Percentiles rank a stretch among this genome's conserved stretches.
These are phyloP conservation scores for Steccherinum ochraceum DNA, from an alignment of 768 basidiomycete species.

Conservation along the genomic window DNA sequence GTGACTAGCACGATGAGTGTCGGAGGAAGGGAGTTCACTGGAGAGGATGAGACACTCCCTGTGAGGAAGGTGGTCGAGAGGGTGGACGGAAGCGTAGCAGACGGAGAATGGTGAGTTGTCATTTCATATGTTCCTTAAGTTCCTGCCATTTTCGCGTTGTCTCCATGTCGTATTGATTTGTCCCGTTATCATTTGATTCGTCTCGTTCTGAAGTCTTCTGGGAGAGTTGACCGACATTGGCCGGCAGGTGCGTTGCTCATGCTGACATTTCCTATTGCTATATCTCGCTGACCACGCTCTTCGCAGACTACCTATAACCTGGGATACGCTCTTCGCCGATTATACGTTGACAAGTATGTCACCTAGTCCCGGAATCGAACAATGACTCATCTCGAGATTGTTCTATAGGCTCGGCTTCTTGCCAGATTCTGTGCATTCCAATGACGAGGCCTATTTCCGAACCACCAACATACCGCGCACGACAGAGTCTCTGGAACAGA, in stretches of 20 bases:
- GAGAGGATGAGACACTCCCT: constrained; percentile 23
- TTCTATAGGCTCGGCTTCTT: constrained; percentile 55
- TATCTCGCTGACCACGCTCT: no score
- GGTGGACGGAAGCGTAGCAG: constrained; percentile 43
- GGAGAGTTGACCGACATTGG: constrained; percentile 72
- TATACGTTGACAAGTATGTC: constrained; percentile 62
- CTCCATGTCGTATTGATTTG: no score
- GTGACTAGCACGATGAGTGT: constrained; percentile 30
- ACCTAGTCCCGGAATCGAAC: neutral
- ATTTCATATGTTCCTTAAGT: neutral
- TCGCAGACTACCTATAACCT: constrained; percentile 69
- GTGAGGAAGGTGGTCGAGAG: constrained; percentile 49
- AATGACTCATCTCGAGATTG: neutral
- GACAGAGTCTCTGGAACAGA: constrained; percentile 66
- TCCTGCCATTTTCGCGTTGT: neutral
- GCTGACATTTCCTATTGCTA: neutral
- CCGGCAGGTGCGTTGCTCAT: constrained; percentile 41
- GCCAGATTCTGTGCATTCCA: constrained; percentile 41
- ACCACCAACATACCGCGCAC: constrained; percentile 77
- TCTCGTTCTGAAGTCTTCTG: constrained; percentile 40
- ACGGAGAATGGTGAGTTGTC: constrained; percentile 56
- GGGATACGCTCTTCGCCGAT: constrained; percentile 48
- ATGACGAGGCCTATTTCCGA: constrained; percentile 54
- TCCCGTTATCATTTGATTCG: no score
- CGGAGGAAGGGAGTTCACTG: constrained; percentile 2